These are phyloP conservation scores for Amborella trichopoda DNA, from an alignment of 164 flowering plant genomes.

Conservation along the genomic window DNA sequence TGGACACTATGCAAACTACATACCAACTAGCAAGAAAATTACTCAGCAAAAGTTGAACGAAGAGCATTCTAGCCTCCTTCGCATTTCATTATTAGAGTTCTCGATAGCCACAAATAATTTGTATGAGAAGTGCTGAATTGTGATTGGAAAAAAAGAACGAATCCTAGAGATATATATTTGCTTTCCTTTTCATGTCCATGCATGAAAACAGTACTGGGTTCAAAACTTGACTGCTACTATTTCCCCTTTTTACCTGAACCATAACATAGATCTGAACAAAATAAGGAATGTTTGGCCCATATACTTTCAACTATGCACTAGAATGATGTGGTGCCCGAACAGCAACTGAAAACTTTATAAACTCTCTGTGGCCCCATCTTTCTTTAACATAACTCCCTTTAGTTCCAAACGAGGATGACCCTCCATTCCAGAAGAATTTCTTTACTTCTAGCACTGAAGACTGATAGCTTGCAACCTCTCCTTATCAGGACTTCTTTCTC, in stretches of 20 bases:
- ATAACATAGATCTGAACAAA: slow-evolving; percentile 31
- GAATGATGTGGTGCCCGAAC: slow-evolving; percentile 36
- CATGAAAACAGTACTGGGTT: slow-evolving; percentile 7
- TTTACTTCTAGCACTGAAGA: slow-evolving; percentile 39
- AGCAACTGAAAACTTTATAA: slow-evolving; percentile 55
- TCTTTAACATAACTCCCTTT: slow-evolving; percentile 45
- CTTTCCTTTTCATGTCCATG: slow-evolving; percentile 5
- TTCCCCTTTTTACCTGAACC: slow-evolving; percentile 52
- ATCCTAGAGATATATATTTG: slow-evolving; percentile 1
- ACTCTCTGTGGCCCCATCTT: slow-evolving; percentile 43
- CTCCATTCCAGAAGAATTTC: slow-evolving; percentile 19
- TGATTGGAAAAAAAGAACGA: not conserved
- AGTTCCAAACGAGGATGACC: slow-evolving; percentile 12
- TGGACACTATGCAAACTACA: no score
- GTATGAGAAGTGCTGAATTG: no score
- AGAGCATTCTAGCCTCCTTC: no score
- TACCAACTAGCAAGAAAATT: no score
- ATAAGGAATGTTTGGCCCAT: slow-evolving; percentile 37
- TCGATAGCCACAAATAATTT: no score
- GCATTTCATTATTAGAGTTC: no score
- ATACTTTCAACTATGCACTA: slow-evolving; percentile 33
- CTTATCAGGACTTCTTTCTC: slow-evolving; percentile 41
- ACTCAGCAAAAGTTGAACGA: no score
- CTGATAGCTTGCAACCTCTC: slow-evolving; percentile 42
- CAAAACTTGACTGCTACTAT: slow-evolving; percentile 19